A percentile compares a stretch with the other conserved stretches of the same genome.
Conservation (phyloP, 345 rosid genomes). For the Laguncularia racemosa region DNA sequence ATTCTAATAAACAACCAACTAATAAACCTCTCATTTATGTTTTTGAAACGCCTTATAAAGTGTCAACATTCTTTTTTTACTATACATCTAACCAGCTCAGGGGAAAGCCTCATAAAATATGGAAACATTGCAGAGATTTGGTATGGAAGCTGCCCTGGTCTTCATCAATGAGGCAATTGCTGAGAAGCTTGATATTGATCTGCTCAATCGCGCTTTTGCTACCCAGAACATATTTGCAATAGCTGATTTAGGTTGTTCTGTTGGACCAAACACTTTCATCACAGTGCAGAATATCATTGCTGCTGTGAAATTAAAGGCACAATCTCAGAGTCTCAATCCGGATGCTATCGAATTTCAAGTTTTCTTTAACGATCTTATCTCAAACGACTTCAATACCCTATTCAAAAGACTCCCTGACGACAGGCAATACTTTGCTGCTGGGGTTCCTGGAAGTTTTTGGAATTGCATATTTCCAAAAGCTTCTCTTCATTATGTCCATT, state of each 20-base stretch:
- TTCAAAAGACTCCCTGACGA: constrained; percentile 15
- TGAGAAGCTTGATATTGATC: constrained; percentile 24
- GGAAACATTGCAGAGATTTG: constrained; percentile 17
- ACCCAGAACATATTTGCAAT: constrained; percentile 16
- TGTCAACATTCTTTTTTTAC: too few species aligned
- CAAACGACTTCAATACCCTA: constrained; percentile 39
- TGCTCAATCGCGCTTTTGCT: background rate
- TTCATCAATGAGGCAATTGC: constrained; percentile 29
- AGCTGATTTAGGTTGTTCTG: constrained; percentile 46
- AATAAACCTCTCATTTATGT: background rate
- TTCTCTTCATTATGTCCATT: constrained; percentile 7
- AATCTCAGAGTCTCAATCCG: background rate
- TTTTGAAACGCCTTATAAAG: background rate
- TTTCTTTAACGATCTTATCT: constrained; percentile 24
- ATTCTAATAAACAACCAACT: too few species aligned
- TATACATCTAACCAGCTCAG: too few species aligned
- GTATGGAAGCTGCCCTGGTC: constrained; percentile 17
- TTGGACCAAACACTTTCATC: constrained; percentile 43
- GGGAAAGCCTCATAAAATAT: background rate
- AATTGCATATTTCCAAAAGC: constrained; percentile 5
- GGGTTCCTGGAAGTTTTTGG: constrained; percentile 1
- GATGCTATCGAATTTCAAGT: constrained; percentile 21
- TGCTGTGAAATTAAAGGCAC: constrained; percentile 23
- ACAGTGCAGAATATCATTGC: constrained; percentile 20
- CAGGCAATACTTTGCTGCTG: background rate